A percentile compares a stretch with the other conserved stretches of the same genome.
Evolutionary conservation across 2,329 filamentous ascomycete species (phyloP).

Genomic region (Monilinia aucupariae): DNA sequence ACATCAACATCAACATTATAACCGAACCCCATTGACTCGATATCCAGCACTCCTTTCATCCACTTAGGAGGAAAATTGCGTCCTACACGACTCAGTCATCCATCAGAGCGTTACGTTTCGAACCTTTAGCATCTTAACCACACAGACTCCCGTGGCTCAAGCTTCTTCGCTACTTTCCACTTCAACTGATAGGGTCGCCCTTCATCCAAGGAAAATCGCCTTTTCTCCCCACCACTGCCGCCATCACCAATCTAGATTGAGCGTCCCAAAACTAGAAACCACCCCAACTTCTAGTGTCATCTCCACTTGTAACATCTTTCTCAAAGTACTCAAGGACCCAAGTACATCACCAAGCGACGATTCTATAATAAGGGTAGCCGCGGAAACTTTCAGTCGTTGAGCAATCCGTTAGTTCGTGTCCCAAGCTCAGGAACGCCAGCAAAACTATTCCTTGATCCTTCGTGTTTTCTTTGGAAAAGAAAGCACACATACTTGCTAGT

Average conservation of each 20-base stretch:
- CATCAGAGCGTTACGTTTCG: slow-evolving; percentile 11
- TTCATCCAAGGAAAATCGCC: slow-evolving; percentile 8
- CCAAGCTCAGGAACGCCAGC: slow-evolving; percentile 12
- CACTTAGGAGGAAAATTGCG: background rate
- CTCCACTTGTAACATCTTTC: slow-evolving; percentile 16
- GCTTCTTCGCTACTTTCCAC: background rate
- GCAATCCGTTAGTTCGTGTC: slow-evolving; percentile 14
- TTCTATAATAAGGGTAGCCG: slow-evolving; percentile 13
- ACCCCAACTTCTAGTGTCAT: slow-evolving; percentile 7
- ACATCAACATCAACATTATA: background rate
- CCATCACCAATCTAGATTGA: slow-evolving; percentile 14
- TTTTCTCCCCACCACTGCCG: slow-evolving; percentile 10
- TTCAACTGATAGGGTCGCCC: slow-evolving; percentile 12
- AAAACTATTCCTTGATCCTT: background rate
- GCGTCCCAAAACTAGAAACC: slow-evolving; percentile 1
- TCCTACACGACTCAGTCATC: slow-evolving; percentile 7
- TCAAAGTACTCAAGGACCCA: slow-evolving; percentile 12
- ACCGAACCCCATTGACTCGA: background rate
- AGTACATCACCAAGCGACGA: slow-evolving; percentile 14
- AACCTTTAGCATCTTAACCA: background rate
- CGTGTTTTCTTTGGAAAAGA: background rate
- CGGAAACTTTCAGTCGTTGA: slow-evolving; percentile 15
- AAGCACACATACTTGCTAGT: background rate
- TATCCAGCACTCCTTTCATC: background rate
- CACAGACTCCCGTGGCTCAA: slow-evolving; percentile 10